Percentiles rank a stretch among this genome's conserved stretches.
These are phyloP conservation scores for Yamadazyma ubonensis DNA, from an alignment of 805 yeast species.

Conservation along the genomic window DNA sequence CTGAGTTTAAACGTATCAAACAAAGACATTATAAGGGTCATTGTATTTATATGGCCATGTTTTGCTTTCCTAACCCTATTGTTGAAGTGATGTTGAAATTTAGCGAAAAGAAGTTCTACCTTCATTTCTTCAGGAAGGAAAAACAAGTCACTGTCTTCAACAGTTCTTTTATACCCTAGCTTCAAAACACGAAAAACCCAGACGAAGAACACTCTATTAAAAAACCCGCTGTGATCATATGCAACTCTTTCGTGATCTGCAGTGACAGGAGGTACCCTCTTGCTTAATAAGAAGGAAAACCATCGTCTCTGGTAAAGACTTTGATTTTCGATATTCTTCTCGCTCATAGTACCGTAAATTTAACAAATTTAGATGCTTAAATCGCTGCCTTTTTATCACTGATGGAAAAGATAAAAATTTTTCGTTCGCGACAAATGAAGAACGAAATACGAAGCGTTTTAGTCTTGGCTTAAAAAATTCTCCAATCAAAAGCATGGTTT, in stretches of 20 bases:
- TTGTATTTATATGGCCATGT: not conserved
- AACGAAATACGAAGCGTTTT: not conserved
- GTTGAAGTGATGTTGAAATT: slow-evolving; percentile 23
- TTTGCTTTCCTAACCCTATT: not conserved
- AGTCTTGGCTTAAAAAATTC: not conserved
- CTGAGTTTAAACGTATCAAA: slow-evolving; percentile 14
- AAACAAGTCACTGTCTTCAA: slow-evolving; percentile 61
- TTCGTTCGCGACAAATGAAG: not conserved
- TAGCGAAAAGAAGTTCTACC: slow-evolving; percentile 28
- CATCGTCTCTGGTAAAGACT: slow-evolving; percentile 29
- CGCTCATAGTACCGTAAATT: not conserved
- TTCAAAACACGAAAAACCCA: slow-evolving; percentile 65
- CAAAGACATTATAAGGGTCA: slow-evolving; percentile 4
- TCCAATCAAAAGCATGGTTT: not conserved
- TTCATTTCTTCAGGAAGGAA: slow-evolving; percentile 33
- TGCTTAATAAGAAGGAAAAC: slow-evolving; percentile 32
- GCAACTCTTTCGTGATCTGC: slow-evolving; percentile 45
- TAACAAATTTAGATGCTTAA: not conserved
- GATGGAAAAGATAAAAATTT: slow-evolving; percentile 1
- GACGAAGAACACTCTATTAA: slow-evolving; percentile 54
- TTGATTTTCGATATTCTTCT: slow-evolving; percentile 4
- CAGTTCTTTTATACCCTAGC: slow-evolving; percentile 71
- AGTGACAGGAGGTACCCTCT: slow-evolving; percentile 53
- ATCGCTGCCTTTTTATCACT: no score
- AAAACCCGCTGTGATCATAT: slow-evolving; percentile 45